Evolutionary conservation across 2,329 filamentous ascomycete species (phyloP), one percentile per base, ranked within the genome.

Genomic region (Hysterium pulicare): DNA sequence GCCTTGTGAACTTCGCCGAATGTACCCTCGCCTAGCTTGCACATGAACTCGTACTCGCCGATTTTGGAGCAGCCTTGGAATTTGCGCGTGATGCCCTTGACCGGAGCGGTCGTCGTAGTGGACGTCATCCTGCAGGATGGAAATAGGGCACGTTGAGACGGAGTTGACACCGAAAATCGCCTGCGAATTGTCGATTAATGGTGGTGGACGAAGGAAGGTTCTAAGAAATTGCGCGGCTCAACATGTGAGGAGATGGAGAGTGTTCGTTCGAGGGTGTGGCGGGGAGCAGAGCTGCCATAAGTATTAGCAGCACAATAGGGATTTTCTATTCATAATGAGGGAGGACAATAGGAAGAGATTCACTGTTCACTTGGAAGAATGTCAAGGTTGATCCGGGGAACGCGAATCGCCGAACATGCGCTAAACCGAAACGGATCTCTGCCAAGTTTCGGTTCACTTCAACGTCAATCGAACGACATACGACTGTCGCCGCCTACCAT

Each of bases 1-100:
- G 90, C 93, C 61, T 91, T 93, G 68, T 95, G 89, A 30, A 97
- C 93, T 71, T 97, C 90, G 53, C 91, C 91, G 71, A 97, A 97
- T 17, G 91, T 97, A 47, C 91, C 91, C 67, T 97, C 91, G 54
- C 91, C 91, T 42, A 98, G 79, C 70, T 94, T 94, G 40, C 82
- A 82, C 53, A 86, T 71, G 28, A 93, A 73, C 54, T 90, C 86
- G 65, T 93, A 94, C 53, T 90, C 85, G 54, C 74, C 72, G 53
- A 94, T 90, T 58, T 80, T 82, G 37, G 90, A 93, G 73, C 91
- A 96, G 48, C 93, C 93, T 40, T 76, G 75, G 66, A 94, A 98
- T 51, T 84, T 59, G 66, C 72, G 62, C 67, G 78, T 62, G 53
- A 66, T 45, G 69, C 70, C 59, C 70, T 72, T 36, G 73, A 74